Base-by-base conservation (phyloP, 352 stramenopile species). In the Globisporangium canariense region DNA sequence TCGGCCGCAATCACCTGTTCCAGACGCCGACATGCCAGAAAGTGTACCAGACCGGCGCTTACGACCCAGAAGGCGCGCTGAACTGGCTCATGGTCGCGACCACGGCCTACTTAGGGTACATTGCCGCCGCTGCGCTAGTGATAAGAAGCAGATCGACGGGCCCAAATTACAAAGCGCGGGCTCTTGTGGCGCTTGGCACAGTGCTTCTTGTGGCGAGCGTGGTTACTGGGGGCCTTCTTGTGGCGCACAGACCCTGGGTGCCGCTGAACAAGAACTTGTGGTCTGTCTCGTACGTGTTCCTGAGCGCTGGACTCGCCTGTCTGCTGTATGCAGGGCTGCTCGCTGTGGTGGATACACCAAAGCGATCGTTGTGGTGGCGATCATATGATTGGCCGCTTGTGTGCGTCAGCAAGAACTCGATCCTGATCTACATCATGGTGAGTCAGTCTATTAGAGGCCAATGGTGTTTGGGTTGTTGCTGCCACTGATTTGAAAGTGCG, bases 211-310 rank as follows among this genome's bases (percentile, higher is more conserved):
- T 58, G 18, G 18, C 41, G 43, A 70, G 65, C 18, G 53, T 67
- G 36, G 22, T 22, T 13, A 66, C 46, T 25, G 68, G 67, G 13
- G 63, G 61, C 18, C 62, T 73, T 7, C 41, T 66, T 16, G 6
- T 67, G 4, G 11, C 68, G 14, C 34, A 18, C 0, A 25, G 40
- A 16, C 65, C 55, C 7, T 73, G 74, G 66, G 80, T 96, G 32
- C 86, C 88, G 16, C 41, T 96, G 14, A 93, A 91, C 77, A 96
- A 96, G 75, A 96, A 96, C 64, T 54, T 94, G 20, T 96, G 87
- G 83, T 91, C 81, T 22, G 47, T 90, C 16, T 81, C 85, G 45
- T 96, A 87, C 58, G 69, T 91, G 20, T 43, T 88, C 10, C 46
- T 83, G 32, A 82, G 70, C 38, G 70, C 74, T 6, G 84, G 74